phyloP scores from a whole-genome alignment of 164 flowering plant species.

The Aristolochia fimbriata region DNA sequence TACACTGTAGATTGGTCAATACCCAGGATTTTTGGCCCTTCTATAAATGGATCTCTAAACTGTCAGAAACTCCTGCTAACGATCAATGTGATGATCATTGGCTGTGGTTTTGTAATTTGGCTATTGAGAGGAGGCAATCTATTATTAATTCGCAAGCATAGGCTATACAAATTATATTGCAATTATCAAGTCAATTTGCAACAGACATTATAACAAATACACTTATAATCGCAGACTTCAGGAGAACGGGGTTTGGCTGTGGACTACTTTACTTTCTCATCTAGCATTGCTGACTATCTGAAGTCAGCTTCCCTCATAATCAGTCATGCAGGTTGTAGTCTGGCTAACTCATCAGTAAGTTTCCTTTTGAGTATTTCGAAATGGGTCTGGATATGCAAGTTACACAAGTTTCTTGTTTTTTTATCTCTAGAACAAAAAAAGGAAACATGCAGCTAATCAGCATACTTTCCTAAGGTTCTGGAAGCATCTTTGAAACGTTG shows the following conservation, averaged over 20 bases:
- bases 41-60: too few species aligned
- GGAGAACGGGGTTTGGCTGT: constrained; percentile 52
- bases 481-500: constrained; percentile 93
- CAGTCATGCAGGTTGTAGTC: constrained; percentile 69
- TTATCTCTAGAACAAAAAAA: neutral
- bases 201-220: neutral
- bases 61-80: too few species aligned
- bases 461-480: constrained; percentile 51
- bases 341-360: too few species aligned
- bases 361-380: too few species aligned
- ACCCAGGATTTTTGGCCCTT: too few species aligned
- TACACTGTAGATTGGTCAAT: too few species aligned
- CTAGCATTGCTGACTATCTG: constrained; percentile 66
- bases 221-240: constrained; percentile 34
- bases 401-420: neutral
- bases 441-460: neutral
- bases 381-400: neutral
- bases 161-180: neutral
- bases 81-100: too few species aligned
- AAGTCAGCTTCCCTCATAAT: constrained; percentile 72
- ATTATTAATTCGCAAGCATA: neutral
- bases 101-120: too few species aligned
- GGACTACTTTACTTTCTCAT: constrained; percentile 73
- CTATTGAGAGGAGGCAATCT: too few species aligned
- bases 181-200: neutral